Percentiles rank a stretch among this genome's conserved stretches.
Evolutionary conservation across 2,329 filamentous ascomycete genomes (phyloP).

Genomic region (Atkinsonella hypoxylon): DNA sequence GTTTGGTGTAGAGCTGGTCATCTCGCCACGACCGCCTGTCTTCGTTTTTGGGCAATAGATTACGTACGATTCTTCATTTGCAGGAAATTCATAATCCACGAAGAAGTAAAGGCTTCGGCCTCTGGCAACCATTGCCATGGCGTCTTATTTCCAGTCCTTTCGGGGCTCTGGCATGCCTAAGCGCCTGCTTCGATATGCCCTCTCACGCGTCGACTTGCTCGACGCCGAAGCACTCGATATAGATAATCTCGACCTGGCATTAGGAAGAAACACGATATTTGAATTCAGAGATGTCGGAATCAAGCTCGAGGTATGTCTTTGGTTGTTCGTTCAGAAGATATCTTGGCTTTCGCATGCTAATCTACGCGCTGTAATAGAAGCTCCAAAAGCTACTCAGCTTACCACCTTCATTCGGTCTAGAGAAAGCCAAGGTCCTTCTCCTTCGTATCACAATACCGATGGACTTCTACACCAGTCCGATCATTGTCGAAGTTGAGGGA

Average conservation of each 20-base stretch:
- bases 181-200: slow-evolving; percentile 73
- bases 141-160: slow-evolving; percentile 56
- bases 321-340: slow-evolving; percentile 9
- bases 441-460: slow-evolving; percentile 77
- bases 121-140: slow-evolving; percentile 38
- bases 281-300: slow-evolving; percentile 82
- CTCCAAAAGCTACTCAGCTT: slow-evolving; percentile 63
- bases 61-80: neutral
- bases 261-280: slow-evolving; percentile 70
- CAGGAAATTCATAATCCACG: neutral
- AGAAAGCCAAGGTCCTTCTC: slow-evolving; percentile 61
- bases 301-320: slow-evolving; percentile 51
- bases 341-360: slow-evolving; percentile 4
- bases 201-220: slow-evolving; percentile 73
- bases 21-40: slow-evolving; percentile 15
- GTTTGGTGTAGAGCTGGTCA: slow-evolving; percentile 23
- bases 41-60: slow-evolving; percentile 5
- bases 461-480: slow-evolving; percentile 76
- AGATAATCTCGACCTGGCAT: slow-evolving; percentile 71
- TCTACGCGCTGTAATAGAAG: slow-evolving; percentile 45
- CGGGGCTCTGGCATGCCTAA: slow-evolving; percentile 69
- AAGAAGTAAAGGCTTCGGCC: neutral
- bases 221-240: slow-evolving; percentile 80
- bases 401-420: slow-evolving; percentile 57
- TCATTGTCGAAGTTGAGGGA: slow-evolving; percentile 70